Evolutionary conservation across 805 yeast species (phyloP).

Genomic region (Wickerhamomyces queroliae): DNA sequence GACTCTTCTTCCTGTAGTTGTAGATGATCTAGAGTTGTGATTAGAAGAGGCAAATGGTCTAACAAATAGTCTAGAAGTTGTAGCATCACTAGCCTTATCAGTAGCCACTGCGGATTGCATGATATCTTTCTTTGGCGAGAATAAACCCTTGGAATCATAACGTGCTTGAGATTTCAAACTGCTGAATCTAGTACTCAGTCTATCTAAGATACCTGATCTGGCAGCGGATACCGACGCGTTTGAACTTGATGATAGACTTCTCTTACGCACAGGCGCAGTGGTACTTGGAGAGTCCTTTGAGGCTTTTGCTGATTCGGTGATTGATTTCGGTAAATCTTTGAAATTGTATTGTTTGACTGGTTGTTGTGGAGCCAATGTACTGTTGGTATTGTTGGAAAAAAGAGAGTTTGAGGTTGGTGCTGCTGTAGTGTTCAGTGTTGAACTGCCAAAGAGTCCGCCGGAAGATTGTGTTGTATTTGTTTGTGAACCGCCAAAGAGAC

Average conservation of each 20-base stretch:
- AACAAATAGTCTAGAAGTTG: slow-evolving; percentile 1
- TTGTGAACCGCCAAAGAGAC: slow-evolving; percentile 13
- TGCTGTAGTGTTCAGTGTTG: slow-evolving; percentile 3
- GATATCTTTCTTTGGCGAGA: slow-evolving; percentile 27
- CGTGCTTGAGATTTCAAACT: slow-evolving; percentile 16
- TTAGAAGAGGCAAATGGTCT: slow-evolving; percentile 5
- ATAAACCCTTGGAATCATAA: slow-evolving; percentile 29
- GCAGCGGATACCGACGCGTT: slow-evolving; percentile 13
- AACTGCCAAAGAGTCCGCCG: slow-evolving; percentile 1
- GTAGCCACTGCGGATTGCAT: slow-evolving; percentile 12
- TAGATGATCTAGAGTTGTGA: slow-evolving; percentile 6
- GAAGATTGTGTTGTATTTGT: neutral
- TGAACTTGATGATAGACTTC: slow-evolving; percentile 19
- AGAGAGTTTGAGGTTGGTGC: neutral
- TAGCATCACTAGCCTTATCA: slow-evolving; percentile 9
- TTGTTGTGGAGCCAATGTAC: too few species aligned
- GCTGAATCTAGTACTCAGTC: slow-evolving; percentile 29
- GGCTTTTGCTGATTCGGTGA: slow-evolving; percentile 26
- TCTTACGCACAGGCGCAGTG: slow-evolving; percentile 12
- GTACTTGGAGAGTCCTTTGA: slow-evolving; percentile 7
- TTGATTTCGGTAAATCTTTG: slow-evolving; percentile 31
- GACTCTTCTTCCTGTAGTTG: slow-evolving; percentile 21
- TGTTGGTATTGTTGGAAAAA: slow-evolving; percentile 21
- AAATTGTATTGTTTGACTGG: slow-evolving; percentile 24
- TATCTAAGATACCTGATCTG: slow-evolving; percentile 26